These are phyloP conservation scores for Cicer pinnatifidum DNA, from an alignment of 306 rosid genomes.

Conservation along the genomic window DNA sequence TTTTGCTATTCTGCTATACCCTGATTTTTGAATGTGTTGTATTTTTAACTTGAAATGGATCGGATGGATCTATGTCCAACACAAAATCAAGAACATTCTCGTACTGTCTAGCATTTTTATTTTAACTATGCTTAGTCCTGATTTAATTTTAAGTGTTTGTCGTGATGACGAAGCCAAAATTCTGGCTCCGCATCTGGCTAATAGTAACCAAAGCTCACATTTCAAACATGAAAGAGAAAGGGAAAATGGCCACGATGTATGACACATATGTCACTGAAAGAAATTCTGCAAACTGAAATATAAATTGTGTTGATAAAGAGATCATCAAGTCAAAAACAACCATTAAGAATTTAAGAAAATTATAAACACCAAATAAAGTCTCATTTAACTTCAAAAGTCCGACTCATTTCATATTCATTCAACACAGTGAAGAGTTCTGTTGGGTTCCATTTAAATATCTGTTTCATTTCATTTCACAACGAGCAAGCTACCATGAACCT, in stretches of 20 bases:
- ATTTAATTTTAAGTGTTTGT: too few species aligned
- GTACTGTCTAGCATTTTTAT: too few species aligned
- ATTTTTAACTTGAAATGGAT: too few species aligned
- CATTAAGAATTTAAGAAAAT: constrained; percentile 2
- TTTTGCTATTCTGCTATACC: too few species aligned
- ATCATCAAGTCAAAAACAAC: constrained; percentile 5
- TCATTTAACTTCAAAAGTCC: constrained; percentile 24
- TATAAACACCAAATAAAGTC: constrained; percentile 21
- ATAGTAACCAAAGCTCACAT: not conserved
- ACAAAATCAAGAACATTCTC: too few species aligned
- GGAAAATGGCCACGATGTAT: not conserved
- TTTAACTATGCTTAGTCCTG: too few species aligned
- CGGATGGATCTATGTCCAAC: too few species aligned
- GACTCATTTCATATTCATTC: constrained; percentile 26
- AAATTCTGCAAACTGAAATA: constrained; percentile 1
- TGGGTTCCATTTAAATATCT: constrained; percentile 36
- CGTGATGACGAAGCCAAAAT: too few species aligned
- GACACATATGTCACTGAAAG: not conserved
- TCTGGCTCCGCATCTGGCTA: too few species aligned
- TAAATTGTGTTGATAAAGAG: not conserved
- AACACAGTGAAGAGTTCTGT: constrained; percentile 13
- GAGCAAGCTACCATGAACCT: constrained; percentile 75
- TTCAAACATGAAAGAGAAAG: not conserved
- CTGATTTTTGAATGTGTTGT: too few species aligned
- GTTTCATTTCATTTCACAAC: constrained; percentile 23